Base-by-base conservation (phyloP, 306 rosid genomes). In the Cucurbita maxima region DNA sequence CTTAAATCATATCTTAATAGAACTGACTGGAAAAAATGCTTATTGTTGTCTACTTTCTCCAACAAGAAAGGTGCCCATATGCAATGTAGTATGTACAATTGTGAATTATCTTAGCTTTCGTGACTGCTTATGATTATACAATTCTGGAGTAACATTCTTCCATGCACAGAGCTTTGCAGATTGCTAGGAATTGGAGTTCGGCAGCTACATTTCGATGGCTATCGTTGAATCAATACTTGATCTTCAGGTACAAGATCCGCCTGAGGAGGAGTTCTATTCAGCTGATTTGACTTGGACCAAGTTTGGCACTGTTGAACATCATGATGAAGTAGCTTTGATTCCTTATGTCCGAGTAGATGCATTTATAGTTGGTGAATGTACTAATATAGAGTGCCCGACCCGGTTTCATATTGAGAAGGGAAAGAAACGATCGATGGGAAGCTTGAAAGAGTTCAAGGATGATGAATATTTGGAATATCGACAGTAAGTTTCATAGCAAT, bases 381-480 rank as follows among this genome's bases (percentile, higher is more conserved):
- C 87, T 54, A 94, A 82, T 78, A 82, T 90, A 3, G 94, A 87
- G 81, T 87, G 86, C 83, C 97, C 98, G 4, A 89, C 98, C 1
- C 83, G 89, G 22, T 94, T 94, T 79, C 98, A 90, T 76, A 86
- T 90, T 20, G 98, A 94, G 78, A 80, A 95, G 80, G 94, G 84
- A 67, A 76, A 94, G 78, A 94, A 88, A 81, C 85, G 96, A 19
- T 75, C 82, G 20, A 79, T 84, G 71, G 98, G 96, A 15, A 86
- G 84, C 86, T 86, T 94, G 84, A 94, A 86, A 81, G 95, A 89
- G 59, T 90, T 77, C 86, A 90, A 81, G 85, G 90, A 88, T 75
- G 98, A 94, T 76, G 98, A 90, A 37, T 94, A 88, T 83, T 84
- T 94, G 80, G 97, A 90, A 81, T 90, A 88, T 74, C 90, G 92